Evolutionary conservation across 805 yeast species (phyloP), one percentile per base, ranked within the genome.

Genomic region (Starmerella vaccinii): DNA sequence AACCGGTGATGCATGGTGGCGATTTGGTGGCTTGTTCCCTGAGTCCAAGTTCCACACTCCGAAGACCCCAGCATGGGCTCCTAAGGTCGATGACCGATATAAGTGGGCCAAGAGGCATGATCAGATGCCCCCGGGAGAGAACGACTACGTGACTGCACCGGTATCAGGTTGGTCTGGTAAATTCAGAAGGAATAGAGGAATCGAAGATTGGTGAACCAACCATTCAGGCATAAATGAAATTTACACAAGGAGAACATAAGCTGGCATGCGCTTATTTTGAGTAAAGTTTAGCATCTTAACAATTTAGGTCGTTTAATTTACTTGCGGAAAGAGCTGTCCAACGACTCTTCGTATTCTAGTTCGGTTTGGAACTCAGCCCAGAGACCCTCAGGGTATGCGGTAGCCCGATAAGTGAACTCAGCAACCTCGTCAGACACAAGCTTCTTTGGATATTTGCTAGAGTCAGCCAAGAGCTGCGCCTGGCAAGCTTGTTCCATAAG

Each of bases 401-500:
- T 70, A 65, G 76, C 71, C 52, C 75, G 72, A 57, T 71, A 75
- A 3, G 89, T 82, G 67, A 76, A 83, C 18, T 74, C 76, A 21
- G 90, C 90, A 59, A 73, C 84, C 53, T 78, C 78, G 53, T 81
- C 79, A 21, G 73, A 73, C 54, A 81, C 72, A 33, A 75, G 30
- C 52, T 75, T 64, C 61, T 74, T 63, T 54, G 69, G 57, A 54
- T 65, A 67, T 54, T 71, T 68, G 24, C 76, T 75, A 3, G 84
- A 70, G 56, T 82, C 86, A 3, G 75, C 83, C 52, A 76, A 63
- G 60, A 82, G 64, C 65, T 82, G 89, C n/a, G 75, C 75, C 61
- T 80, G 75, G 62, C 89, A 82, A 9, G 75, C 61, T 58, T 75
- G 72, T 62, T 82, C 89, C 77, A 81, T 71, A 47, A 79, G 63